These are phyloP conservation scores for Scleroderma bovista DNA, from an alignment of 768 basidiomycete species.

Conservation along the genomic window DNA sequence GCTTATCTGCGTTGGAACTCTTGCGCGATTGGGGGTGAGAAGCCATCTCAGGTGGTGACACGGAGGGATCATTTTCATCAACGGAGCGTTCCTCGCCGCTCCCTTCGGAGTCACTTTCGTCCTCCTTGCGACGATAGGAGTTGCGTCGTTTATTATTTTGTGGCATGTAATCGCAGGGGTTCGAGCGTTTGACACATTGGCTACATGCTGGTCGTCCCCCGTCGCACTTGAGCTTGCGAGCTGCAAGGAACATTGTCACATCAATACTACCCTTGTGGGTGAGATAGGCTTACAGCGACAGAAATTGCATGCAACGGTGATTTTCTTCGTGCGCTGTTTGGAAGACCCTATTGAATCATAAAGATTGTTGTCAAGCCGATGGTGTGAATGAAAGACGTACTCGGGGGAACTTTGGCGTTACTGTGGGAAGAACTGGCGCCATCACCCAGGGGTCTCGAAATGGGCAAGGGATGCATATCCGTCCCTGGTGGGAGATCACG, in stretches of 20 bases:
- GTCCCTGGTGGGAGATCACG: constrained; percentile 42
- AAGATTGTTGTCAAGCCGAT: constrained; percentile 9
- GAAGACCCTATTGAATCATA: constrained; percentile 40
- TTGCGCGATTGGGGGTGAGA: constrained; percentile 32
- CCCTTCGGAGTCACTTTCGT: constrained; percentile 53
- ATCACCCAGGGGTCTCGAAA: constrained; percentile 38
- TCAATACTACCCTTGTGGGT: constrained; percentile 7
- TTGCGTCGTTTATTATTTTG: constrained; percentile 68
- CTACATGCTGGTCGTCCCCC: constrained; percentile 78
- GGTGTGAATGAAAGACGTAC: constrained; percentile 29
- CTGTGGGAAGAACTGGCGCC: constrained; percentile 18
- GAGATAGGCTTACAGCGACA: constrained; percentile 79
- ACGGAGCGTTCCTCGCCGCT: constrained; percentile 57
- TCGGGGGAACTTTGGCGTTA: constrained; percentile 30
- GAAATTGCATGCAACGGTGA: constrained; percentile 87
- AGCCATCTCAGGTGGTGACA: constrained; percentile 44
- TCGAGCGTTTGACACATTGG: constrained; percentile 74
- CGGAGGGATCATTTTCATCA: constrained; percentile 46
- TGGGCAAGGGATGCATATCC: constrained; percentile 40
- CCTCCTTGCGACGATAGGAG: constrained; percentile 56
- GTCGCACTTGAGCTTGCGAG: constrained; percentile 85
- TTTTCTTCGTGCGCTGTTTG: constrained; percentile 76
- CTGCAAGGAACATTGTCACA: constrained; percentile 35
- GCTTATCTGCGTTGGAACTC: constrained; percentile 32
- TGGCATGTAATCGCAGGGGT: constrained; percentile 77